Percentiles rank a stretch among this genome's conserved stretches.
These are phyloP conservation scores for Colletotrichum zoysiae DNA, from an alignment of 2,329 filamentous ascomycete species.

Conservation along the genomic window DNA sequence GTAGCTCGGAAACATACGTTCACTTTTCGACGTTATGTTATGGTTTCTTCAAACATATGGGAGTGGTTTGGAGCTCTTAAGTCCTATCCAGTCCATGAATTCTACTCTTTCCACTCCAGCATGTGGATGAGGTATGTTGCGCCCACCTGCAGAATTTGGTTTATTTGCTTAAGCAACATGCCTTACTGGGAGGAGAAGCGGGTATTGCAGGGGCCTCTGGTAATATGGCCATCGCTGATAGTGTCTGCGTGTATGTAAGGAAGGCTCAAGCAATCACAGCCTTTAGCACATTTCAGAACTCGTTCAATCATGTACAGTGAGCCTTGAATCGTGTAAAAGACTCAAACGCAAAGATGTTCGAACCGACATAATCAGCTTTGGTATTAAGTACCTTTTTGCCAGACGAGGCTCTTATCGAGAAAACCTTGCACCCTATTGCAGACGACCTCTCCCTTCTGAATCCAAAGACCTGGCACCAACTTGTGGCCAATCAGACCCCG, in stretches of 20 bases:
- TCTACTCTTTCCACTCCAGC: not conserved
- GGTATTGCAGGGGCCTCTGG: not conserved
- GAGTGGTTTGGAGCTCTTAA: not conserved
- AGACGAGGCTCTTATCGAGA: not conserved
- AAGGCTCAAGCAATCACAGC: not conserved
- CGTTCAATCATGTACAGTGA: too few species aligned
- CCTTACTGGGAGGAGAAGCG: not conserved
- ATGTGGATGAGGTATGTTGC: too few species aligned
- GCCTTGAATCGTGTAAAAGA: too few species aligned
- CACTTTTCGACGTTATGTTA: not conserved
- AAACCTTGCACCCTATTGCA: too few species aligned
- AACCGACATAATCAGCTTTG: too few species aligned
- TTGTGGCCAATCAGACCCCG: not conserved
- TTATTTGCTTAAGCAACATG: not conserved
- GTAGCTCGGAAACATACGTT: not conserved
- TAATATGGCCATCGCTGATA: too few species aligned
- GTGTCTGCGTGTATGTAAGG: not conserved
- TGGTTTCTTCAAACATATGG: not conserved
- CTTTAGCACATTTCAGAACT: not conserved
- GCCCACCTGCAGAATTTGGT: not conserved
- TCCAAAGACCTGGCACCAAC: not conserved
- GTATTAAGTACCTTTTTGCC: too few species aligned
- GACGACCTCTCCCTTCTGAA: not conserved
- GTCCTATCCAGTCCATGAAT: not conserved
- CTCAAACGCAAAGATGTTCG: too few species aligned